Conservation (phyloP, 2,329 filamentous ascomycete genomes). For the Elsinoe necatrix region DNA sequence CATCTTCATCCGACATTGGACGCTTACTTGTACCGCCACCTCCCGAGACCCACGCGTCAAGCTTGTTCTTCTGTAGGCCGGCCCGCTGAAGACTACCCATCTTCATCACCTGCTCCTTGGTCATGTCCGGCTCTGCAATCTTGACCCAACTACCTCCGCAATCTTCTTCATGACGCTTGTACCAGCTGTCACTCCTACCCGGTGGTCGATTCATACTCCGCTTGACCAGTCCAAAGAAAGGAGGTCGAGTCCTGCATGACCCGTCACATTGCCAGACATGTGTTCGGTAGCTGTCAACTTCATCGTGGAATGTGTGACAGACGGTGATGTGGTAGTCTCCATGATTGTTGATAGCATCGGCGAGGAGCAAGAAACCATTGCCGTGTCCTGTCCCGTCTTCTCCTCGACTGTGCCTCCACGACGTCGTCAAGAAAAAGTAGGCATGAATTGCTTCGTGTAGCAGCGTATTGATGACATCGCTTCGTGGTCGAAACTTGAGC, state of each 20-base stretch:
- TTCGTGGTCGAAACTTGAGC: slow-evolving; percentile 37
- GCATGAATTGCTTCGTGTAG: slow-evolving; percentile 40
- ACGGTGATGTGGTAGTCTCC: slow-evolving; percentile 35
- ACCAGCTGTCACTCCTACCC: slow-evolving; percentile 37
- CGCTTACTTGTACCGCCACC: slow-evolving; percentile 11
- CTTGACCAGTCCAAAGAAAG: slow-evolving; percentile 39
- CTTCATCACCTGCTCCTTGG: slow-evolving; percentile 34
- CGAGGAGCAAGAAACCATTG: slow-evolving; percentile 35
- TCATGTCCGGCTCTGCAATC: slow-evolving; percentile 34
- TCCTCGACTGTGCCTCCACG: slow-evolving; percentile 35
- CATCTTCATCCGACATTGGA: not conserved
- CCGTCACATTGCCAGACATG: slow-evolving; percentile 40
- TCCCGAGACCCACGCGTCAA: slow-evolving; percentile 32
- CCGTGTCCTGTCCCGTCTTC: slow-evolving; percentile 38
- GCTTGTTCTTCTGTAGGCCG: slow-evolving; percentile 38
- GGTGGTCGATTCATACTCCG: slow-evolving; percentile 39
- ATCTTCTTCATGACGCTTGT: slow-evolving; percentile 31
- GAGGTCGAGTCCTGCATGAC: slow-evolving; percentile 31
- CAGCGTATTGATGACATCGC: slow-evolving; percentile 37
- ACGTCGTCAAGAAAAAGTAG: slow-evolving; percentile 40
- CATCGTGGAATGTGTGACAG: slow-evolving; percentile 39
- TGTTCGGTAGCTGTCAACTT: slow-evolving; percentile 39
- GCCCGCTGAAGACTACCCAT: slow-evolving; percentile 35
- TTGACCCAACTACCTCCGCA: slow-evolving; percentile 37
- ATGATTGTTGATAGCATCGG: slow-evolving; percentile 39